Evolutionary conservation across 257 asterid genomes (phyloP), one percentile per base, ranked within the genome.

Genomic region (Gentiana dahurica): DNA sequence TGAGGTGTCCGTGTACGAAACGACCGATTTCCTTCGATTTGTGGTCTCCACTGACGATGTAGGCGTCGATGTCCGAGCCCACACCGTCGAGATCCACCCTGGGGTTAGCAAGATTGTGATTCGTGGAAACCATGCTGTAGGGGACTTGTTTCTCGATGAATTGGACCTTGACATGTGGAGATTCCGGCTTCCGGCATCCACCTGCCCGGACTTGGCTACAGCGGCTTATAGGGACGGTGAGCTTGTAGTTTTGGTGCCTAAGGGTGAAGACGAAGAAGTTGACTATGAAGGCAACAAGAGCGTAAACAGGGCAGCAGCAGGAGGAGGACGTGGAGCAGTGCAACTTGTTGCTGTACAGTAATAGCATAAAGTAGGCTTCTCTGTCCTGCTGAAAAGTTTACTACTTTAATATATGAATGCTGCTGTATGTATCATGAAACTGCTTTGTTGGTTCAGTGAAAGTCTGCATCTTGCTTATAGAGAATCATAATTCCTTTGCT

Each of bases 121-220:
- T 4, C 69, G 77, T 55, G 86, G 77, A 37, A 68, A 41, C 64
- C 66, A 63, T 55, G 75, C 72, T 57, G 76, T 58, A 49, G 71
- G 60, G 15, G 87, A 67, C 51, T 50, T 69, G 6, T 65, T 68
- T 34, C 81, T 79, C 32, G 75, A 73, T 35, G 94, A 75, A 1
- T 64, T 87, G 55, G 96, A 75, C 73, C 80, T 84, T 53, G 86
- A 84, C 58, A 32, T 84, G 69, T 87, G 94, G 95, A 81, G 95
- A 73, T 81, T 84, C 37, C 80, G 95, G 52, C 84, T 87, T 33
- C 94, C 95, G 33, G 74, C 69, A 0, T 66, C 76, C 36, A 79
- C 88, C 3, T 68, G 58, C 12, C 91, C 95, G 59, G 87, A 80
- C 73, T 71, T 84, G 61, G 95, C 81, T 44, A 72, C 77, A 1